Conservation (phyloP, 2,329 filamentous ascomycete species). For the Penicillium sp. region DNA sequence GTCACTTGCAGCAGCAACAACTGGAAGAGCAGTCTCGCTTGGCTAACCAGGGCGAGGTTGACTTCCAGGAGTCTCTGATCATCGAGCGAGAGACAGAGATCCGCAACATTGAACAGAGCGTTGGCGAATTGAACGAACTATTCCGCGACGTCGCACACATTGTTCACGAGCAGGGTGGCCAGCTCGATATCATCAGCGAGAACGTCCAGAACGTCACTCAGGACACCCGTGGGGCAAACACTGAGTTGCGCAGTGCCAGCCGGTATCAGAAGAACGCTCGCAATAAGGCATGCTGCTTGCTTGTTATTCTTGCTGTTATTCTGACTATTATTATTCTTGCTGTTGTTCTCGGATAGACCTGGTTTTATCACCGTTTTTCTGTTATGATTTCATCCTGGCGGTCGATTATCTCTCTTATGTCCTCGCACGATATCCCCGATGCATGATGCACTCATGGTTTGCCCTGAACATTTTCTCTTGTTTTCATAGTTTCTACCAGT, state of each 20-base stretch:
- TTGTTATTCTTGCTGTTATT: conserved; percentile 85
- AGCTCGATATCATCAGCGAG: conserved; percentile 80
- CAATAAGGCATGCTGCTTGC: conserved; percentile 88
- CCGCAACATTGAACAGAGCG: conserved; percentile 93
- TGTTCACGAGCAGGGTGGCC: conserved; percentile 87
- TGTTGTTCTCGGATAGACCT: conserved; percentile 66
- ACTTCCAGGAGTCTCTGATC: conserved; percentile 95
- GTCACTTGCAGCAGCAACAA: conserved; percentile 62
- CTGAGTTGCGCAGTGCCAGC: conserved; percentile 79
- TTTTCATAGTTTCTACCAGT: conserved; percentile 8
- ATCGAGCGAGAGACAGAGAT: conserved; percentile 97
- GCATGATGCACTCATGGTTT: conserved; percentile 19
- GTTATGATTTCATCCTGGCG: conserved; percentile 10
- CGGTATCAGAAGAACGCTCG: conserved; percentile 93
- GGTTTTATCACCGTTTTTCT: conserved; percentile 18
- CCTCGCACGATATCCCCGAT: conserved; percentile 35
- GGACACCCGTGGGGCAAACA: conserved; percentile 79
- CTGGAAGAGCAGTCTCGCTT: conserved; percentile 75
- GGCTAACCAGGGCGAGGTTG: conserved; percentile 88
- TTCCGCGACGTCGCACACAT: conserved; percentile 99
- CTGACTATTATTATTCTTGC: conserved; percentile 86
- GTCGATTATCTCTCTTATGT: conserved; percentile 16
- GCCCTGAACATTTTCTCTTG: conserved; percentile 7
- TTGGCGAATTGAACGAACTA: conserved; percentile 91
- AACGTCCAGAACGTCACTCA: conserved; percentile 82